Evolutionary conservation across 2,329 filamentous ascomycete species (phyloP), one percentile per base, ranked within the genome.

Genomic region (Remersonia thermophila): DNA sequence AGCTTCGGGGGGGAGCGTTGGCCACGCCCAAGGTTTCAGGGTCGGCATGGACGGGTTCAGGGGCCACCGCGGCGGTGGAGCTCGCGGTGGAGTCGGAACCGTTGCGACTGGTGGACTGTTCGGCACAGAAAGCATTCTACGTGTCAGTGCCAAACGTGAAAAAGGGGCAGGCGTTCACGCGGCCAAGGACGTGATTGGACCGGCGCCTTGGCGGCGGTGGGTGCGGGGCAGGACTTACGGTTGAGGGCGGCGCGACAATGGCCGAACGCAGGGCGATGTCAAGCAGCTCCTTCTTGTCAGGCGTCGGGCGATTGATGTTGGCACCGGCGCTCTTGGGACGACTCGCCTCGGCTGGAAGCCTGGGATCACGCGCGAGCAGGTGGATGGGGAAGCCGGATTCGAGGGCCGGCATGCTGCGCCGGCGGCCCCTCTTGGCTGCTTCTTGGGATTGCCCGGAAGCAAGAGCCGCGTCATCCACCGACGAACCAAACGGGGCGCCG

Each of bases 401-500:
- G 41, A 71, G 58, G 13, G 75, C 80, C 46, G 83, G 83, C 62
- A 93, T 73, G 59, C 86, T 95, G 47, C 86, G 77, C 53, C 86
- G 76, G 49, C 86, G 72, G 58, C 86, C 81, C 52, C 83, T 72
- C 58, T 81, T 85, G 8, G 77, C 72, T 26, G 80, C 69, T 18
- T 89, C 84, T 13, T 72, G 58, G n/a, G 61, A 55, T 17, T 65
- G 56, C 37, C 67, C 65, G 39, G 66, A 74, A 49, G 68, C 65
- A 41, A 84, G 52, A 38, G 77, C 71, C 53, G 77, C 73, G 48
- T 91, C 83, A 56, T 93, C 84, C 32, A 71, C 69, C 47, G 67
- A 59, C 7, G 56, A 50, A 3, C 75, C 80, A 10, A 58, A 50
- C 23, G 59, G 45, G 3, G 58, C 43, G 23, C 59, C 63, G 56